Percentiles rank a stretch among this genome's conserved stretches.
phyloP scores from a whole-genome alignment of 2,329 filamentous ascomycete genomes.

The Didymella sp. region DNA sequence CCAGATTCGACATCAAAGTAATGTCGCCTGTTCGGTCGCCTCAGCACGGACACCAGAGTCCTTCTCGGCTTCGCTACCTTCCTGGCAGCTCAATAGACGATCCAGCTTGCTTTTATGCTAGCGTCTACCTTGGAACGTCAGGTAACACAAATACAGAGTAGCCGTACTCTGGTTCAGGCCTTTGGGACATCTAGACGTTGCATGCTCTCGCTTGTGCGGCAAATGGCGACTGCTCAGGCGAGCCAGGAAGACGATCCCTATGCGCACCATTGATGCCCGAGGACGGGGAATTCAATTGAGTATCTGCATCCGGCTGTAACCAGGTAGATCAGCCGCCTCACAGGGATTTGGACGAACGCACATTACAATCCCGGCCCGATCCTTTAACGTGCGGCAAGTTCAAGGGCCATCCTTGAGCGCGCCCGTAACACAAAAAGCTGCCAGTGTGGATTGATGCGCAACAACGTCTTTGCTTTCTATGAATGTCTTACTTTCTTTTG shows the following conservation, averaged over 20 bases:
- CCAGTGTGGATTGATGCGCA: neutral
- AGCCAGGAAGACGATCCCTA: neutral
- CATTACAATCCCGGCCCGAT: constrained; percentile 19
- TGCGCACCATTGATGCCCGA: constrained; percentile 7
- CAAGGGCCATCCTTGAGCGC: constrained; percentile 16
- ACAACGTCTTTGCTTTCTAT: constrained; percentile 16
- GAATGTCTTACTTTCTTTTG: constrained; percentile 17
- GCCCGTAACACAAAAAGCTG: constrained; percentile 6
- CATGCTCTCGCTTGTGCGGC: constrained; percentile 9
- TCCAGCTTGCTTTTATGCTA: constrained; percentile 35
- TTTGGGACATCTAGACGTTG: constrained; percentile 7
- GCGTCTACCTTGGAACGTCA: constrained; percentile 25
- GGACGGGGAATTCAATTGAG: constrained; percentile 11
- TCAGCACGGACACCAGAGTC: constrained; percentile 40
- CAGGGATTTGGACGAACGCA: constrained; percentile 9
- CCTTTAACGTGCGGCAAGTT: constrained; percentile 19
- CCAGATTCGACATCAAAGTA: constrained; percentile 37
- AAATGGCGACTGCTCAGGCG: neutral
- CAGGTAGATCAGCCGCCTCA: constrained; percentile 21
- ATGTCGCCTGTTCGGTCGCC: constrained; percentile 39
- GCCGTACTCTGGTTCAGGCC: constrained; percentile 2
- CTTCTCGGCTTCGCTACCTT: constrained; percentile 32
- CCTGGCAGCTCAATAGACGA: constrained; percentile 25
- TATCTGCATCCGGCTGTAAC: constrained; percentile 7
- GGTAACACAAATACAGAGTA: constrained; percentile 37